These are phyloP conservation scores for Nitzschia sp. DNA, from an alignment of 108 stramenopile genomes.

Conservation along the genomic window DNA sequence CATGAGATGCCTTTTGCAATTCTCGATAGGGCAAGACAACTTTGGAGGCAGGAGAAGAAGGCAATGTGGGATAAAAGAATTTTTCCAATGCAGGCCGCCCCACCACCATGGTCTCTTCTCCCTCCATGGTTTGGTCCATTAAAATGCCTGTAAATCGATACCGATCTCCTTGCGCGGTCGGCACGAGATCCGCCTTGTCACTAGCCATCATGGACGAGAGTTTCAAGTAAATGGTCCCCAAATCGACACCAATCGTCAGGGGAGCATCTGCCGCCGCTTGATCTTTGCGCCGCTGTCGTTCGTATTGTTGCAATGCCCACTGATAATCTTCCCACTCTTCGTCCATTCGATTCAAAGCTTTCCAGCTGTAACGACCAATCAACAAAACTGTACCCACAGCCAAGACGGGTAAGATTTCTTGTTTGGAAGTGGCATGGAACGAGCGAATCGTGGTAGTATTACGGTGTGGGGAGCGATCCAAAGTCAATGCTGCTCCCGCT, in stretches of 20 bases:
- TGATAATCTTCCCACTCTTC: constrained; percentile 83
- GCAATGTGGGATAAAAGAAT: constrained; percentile 30
- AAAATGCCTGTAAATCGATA: constrained; percentile 55
- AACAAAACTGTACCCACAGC: constrained; percentile 43
- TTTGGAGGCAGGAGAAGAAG: not conserved
- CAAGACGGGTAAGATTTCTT: constrained; percentile 70
- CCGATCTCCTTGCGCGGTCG: constrained; percentile 67
- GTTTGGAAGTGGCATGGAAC: constrained; percentile 63
- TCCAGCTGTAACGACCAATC: constrained; percentile 63
- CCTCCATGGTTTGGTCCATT: constrained; percentile 3
- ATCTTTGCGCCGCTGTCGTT: constrained; percentile 28
- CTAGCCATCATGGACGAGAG: constrained; percentile 31
- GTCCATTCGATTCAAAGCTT: constrained; percentile 76
- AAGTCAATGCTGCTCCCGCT: not conserved
- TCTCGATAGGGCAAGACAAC: constrained; percentile 32
- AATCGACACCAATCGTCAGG: constrained; percentile 72
- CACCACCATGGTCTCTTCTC: constrained; percentile 17
- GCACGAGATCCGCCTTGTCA: constrained; percentile 40
- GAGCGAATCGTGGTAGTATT: no score
- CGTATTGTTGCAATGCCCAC: constrained; percentile 64
- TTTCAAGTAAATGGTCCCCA: constrained; percentile 66
- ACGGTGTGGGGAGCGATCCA: not conserved
- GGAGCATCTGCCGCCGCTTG: constrained; percentile 23
- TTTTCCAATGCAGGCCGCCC: constrained; percentile 52
- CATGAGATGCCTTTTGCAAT: constrained; percentile 24